A percentile compares a stretch with the other conserved stretches of the same genome.
These are phyloP conservation scores for Pulveroboletus sp. DNA, from an alignment of 768 basidiomycete genomes.

Conservation along the genomic window DNA sequence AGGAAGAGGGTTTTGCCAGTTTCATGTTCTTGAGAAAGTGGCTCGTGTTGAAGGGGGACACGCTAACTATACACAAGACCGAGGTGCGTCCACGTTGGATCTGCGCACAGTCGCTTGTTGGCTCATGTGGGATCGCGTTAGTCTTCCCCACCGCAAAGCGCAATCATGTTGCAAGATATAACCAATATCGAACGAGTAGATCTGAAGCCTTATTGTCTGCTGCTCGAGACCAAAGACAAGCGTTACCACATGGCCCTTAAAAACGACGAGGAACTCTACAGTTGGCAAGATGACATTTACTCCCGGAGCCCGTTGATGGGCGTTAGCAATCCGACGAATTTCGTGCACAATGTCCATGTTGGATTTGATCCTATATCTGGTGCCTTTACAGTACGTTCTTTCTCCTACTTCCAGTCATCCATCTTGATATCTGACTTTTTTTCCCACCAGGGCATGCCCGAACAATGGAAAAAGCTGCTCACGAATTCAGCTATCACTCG, in stretches of 20 bases:
- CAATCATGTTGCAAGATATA: constrained; percentile 73
- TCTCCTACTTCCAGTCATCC: not conserved
- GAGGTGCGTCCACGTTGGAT: constrained; percentile 59
- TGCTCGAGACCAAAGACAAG: constrained; percentile 83
- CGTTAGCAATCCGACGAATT: constrained; percentile 92
- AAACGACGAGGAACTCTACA: constrained; percentile 95
- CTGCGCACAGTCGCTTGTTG: not conserved
- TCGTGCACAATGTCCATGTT: constrained; percentile 98
- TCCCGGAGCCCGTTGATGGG: constrained; percentile 89
- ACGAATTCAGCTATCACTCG: constrained; percentile 97
- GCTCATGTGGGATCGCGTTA: constrained; percentile 18
- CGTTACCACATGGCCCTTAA: constrained; percentile 81
- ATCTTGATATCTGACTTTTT: not conserved
- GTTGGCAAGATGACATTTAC: constrained; percentile 98
- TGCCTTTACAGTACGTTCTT: constrained; percentile 79
- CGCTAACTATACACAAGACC: constrained; percentile 82
- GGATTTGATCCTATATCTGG: constrained; percentile 94
- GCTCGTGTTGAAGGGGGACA: constrained; percentile 79
- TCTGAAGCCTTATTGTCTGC: constrained; percentile 89
- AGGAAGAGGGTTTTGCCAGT: constrained; percentile 91
- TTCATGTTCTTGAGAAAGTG: constrained; percentile 93
- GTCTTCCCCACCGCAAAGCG: constrained; percentile 55
- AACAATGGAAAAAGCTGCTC: constrained; percentile 96
- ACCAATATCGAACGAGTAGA: constrained; percentile 89
- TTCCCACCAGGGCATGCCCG: constrained; percentile 85